These are phyloP conservation scores for Pichia gijzeniarum DNA, from an alignment of 805 yeast species.

Conservation along the genomic window DNA sequence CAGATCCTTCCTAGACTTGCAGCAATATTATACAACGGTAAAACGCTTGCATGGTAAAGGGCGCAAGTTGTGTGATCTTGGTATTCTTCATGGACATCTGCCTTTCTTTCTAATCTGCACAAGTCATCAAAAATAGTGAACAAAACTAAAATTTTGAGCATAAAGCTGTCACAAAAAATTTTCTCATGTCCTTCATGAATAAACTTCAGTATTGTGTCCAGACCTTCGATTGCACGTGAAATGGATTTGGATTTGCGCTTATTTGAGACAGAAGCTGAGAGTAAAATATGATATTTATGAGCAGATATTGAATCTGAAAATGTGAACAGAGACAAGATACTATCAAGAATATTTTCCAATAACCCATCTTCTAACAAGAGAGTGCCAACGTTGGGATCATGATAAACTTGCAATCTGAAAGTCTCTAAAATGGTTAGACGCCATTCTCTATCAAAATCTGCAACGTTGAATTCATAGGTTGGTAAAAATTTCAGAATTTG, in stretches of 20 bases:
- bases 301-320: constrained; percentile 3
- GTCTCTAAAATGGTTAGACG: constrained; percentile 29
- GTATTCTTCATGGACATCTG: constrained; percentile 59
- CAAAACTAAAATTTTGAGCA: constrained; percentile 39
- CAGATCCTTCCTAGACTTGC: constrained; percentile 23
- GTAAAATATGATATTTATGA: constrained; percentile 12
- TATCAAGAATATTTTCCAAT: constrained; percentile 39
- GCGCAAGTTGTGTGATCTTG: constrained; percentile 47
- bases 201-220: constrained; percentile 21
- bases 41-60: constrained; percentile 38
- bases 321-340: constrained; percentile 13
- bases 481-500: constrained; percentile 54
- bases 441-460: constrained; percentile 43
- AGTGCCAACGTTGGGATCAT: constrained; percentile 31
- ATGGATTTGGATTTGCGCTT: constrained; percentile 7
- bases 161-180: constrained; percentile 18
- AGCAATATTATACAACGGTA: constrained; percentile 21
- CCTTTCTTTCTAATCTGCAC: constrained; percentile 48
- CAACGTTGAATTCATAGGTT: constrained; percentile 41
- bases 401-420: constrained; percentile 28
- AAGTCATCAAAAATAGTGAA: constrained; percentile 52
- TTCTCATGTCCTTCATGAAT: constrained; percentile 21
- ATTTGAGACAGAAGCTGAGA: constrained; percentile 13
- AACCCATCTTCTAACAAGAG: constrained; percentile 35
- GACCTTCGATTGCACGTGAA: constrained; percentile 13